A percentile compares a stretch with the other conserved stretches of the same genome.
phyloP scores from a whole-genome alignment of 2,329 filamentous ascomycete species.

The Colletotrichum tofieldiae region DNA sequence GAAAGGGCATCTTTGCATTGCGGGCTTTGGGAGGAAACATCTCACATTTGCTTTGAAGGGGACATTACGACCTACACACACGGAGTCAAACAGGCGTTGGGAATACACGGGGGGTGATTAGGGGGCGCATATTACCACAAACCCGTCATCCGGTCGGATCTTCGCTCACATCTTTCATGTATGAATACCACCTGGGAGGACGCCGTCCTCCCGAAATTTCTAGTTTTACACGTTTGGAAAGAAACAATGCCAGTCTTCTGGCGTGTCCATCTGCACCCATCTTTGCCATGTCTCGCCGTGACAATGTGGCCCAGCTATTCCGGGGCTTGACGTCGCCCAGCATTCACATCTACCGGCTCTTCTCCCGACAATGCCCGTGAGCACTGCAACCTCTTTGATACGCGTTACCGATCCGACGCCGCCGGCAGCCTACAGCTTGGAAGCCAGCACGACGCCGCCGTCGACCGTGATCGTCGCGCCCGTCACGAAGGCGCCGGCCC shows the following conservation, averaged over 20 bases:
- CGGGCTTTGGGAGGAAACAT: conserved; percentile 15
- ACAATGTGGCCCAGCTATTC: background rate
- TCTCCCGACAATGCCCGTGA: too few species aligned
- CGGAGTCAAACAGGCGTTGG: conserved; percentile 17
- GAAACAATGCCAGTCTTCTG: conserved; percentile 8
- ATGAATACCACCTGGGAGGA: conserved; percentile 36
- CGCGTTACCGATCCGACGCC: background rate
- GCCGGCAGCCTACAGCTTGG: conserved; percentile 57
- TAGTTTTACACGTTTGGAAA: conserved; percentile 2
- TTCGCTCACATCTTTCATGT: conserved; percentile 23
- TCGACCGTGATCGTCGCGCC: conserved; percentile 76
- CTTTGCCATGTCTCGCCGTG: background rate
- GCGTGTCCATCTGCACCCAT: background rate
- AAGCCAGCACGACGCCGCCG: conserved; percentile 65
- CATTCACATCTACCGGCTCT: too few species aligned
- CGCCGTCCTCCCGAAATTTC: conserved; percentile 14
- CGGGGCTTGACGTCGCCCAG: background rate
- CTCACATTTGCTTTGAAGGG: conserved; percentile 10
- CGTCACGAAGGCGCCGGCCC: conserved; percentile 77
- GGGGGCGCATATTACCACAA: background rate
- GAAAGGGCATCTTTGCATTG: conserved; percentile 37
- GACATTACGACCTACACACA: background rate
- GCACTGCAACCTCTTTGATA: background rate
- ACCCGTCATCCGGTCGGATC: background rate
- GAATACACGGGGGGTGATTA: background rate